These are phyloP conservation scores for Tricholoma sp. DNA, from an alignment of 768 basidiomycete species.

Conservation along the genomic window DNA sequence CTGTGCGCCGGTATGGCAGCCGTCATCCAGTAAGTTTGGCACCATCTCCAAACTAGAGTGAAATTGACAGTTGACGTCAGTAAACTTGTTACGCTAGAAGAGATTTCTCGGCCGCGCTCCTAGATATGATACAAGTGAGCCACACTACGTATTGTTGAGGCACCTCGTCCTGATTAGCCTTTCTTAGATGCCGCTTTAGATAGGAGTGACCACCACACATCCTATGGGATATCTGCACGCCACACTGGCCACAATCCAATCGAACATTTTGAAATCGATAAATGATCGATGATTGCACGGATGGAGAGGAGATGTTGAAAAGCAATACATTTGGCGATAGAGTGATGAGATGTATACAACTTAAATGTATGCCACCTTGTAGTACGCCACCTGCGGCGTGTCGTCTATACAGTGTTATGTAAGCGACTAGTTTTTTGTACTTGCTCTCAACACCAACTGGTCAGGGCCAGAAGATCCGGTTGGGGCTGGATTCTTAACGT, in stretches of 20 bases:
- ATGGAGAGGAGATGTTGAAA: background rate
- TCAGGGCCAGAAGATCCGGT: slow-evolving; percentile 7
- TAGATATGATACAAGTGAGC: background rate
- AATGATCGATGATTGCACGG: background rate
- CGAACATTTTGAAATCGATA: background rate
- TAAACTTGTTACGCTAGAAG: background rate
- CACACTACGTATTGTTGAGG: background rate
- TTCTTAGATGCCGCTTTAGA: background rate
- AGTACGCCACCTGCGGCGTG: too few relatives aligned
- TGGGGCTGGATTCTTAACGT: slow-evolving; percentile 7
- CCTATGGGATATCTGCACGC: background rate
- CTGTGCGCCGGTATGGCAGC: background rate
- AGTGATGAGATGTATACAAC: too few relatives aligned
- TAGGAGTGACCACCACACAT: background rate
- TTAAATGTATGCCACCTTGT: background rate
- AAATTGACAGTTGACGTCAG: background rate
- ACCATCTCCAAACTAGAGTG: background rate
- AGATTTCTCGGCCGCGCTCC: background rate
- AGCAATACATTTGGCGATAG: too few relatives aligned
- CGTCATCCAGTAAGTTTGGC: background rate
- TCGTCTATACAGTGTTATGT: slow-evolving; percentile 9
- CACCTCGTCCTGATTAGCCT: background rate
- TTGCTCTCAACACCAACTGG: slow-evolving; percentile 17
- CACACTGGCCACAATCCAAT: background rate
- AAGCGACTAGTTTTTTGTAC: slow-evolving; percentile 15